phyloP scores from a whole-genome alignment of 2,329 filamentous ascomycete species.

The Onygenales sp. region DNA sequence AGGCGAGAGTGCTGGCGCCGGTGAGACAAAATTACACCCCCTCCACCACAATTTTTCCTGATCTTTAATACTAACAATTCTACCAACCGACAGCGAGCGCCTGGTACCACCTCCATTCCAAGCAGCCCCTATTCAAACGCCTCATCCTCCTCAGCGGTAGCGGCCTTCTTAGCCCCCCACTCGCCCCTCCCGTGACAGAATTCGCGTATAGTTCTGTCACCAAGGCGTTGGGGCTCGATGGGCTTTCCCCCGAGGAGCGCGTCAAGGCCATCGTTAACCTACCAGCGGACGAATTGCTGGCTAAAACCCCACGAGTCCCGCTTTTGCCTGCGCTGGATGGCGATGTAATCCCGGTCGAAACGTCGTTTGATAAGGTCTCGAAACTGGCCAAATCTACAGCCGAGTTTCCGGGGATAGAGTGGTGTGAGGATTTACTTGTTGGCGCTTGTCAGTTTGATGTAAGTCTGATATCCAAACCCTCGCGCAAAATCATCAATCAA shows the following conservation, averaged over 20 bases:
- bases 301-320: conserved; percentile 27
- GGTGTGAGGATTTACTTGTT: conserved; percentile 39
- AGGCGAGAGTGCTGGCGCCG: conserved; percentile 39
- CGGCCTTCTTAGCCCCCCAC: conserved; percentile 32
- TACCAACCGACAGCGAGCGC: conserved; percentile 18
- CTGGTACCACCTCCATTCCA: conserved; percentile 25
- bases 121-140: conserved; percentile 32
- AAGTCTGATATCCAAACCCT: conserved; percentile 9
- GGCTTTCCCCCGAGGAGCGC: conserved; percentile 29
- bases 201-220: conserved; percentile 32
- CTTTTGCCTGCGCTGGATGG: conserved; percentile 34
- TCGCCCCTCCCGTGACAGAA: conserved; percentile 32
- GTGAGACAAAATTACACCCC: not conserved
- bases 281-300: conserved; percentile 33
- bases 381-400: conserved; percentile 8
- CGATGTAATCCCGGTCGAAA: conserved; percentile 27
- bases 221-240: conserved; percentile 29
- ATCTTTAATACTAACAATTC: not conserved
- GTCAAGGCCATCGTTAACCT: conserved; percentile 32
- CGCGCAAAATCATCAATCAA: not conserved
- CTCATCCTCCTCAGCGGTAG: conserved; percentile 36
- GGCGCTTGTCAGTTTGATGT: conserved; percentile 42
- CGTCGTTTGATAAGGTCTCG: conserved; percentile 11
- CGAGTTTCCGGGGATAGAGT: conserved; percentile 32
- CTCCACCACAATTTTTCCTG: conserved; percentile 1